phyloP scores from a whole-genome alignment of 257 asterid genomes.

The Lycium ferocissimum region DNA sequence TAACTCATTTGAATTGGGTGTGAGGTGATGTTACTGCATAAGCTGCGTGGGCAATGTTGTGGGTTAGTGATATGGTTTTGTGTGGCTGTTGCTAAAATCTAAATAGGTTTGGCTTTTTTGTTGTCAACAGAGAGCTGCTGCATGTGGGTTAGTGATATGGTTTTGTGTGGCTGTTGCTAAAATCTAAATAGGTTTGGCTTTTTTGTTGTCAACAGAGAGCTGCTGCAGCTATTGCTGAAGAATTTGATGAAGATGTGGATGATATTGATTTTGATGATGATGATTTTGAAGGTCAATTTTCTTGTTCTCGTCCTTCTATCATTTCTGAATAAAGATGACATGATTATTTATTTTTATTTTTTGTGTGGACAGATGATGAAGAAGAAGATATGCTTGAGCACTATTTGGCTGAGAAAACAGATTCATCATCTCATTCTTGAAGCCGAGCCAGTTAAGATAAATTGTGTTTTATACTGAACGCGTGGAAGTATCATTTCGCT shows the following conservation, averaged over 20 bases:
- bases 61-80: neutral
- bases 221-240: slow-evolving; percentile 66
- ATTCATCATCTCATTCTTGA: slow-evolving; percentile 50
- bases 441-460: slow-evolving; percentile 31
- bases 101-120: neutral
- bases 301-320: slow-evolving; percentile 5
- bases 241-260: slow-evolving; percentile 74
- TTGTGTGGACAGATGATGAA: slow-evolving; percentile 64
- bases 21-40: neutral
- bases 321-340: neutral
- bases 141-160: neutral
- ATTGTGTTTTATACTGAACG: neutral
- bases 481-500: neutral
- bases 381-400: slow-evolving; percentile 98
- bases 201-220: slow-evolving; percentile 65
- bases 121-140: slow-evolving; percentile 70
- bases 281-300: slow-evolving; percentile 75
- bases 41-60: slow-evolving; percentile 3
- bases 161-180: too few species aligned
- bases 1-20: neutral
- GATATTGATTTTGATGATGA: slow-evolving; percentile 91
- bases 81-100: neutral
- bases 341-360: neutral
- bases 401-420: slow-evolving; percentile 83
- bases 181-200: neutral